Conservation (phyloP, 768 basidiomycete genomes). For the Butyriboletus loyo region DNA sequence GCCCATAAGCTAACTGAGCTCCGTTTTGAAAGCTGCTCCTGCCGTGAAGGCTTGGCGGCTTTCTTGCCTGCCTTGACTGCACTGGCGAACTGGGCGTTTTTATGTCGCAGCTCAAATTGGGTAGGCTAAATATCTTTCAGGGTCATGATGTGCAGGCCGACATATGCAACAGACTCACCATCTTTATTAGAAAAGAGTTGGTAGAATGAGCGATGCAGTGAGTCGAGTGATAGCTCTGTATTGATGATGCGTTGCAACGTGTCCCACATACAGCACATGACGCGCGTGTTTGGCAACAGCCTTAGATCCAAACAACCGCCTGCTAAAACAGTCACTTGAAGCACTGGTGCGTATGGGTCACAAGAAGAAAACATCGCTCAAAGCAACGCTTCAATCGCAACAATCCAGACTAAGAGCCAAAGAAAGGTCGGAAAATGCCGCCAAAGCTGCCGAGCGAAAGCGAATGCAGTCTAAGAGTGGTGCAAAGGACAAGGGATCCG, state of each 20-base stretch:
- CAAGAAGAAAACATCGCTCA: constrained; percentile 56
- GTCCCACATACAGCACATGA: constrained; percentile 2
- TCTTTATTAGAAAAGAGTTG: constrained; percentile 6
- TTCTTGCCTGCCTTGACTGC: constrained; percentile 75
- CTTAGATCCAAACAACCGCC: constrained; percentile 30
- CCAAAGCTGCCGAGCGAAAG: constrained; percentile 41
- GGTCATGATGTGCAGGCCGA: too few relatives aligned
- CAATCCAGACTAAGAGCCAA: constrained; percentile 64
- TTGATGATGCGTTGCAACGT: constrained; percentile 3
- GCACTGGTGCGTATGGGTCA: constrained; percentile 35
- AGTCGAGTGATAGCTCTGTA: not conserved
- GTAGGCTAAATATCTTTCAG: constrained; percentile 51
- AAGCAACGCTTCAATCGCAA: constrained; percentile 65
- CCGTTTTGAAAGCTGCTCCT: constrained; percentile 65
- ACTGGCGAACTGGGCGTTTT: constrained; percentile 77
- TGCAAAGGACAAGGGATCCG: constrained; percentile 37
- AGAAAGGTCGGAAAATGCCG: constrained; percentile 54
- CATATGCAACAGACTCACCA: constrained; percentile 27
- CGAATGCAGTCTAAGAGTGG: constrained; percentile 30
- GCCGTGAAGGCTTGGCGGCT: constrained; percentile 65
- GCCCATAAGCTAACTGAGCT: constrained; percentile 78
- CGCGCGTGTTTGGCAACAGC: constrained; percentile 27
- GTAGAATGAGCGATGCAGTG: constrained; percentile 33
- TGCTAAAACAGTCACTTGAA: not conserved
- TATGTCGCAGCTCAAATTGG: constrained; percentile 77